Evolutionary conservation across 768 basidiomycete species (phyloP).

Genomic region (Boletus huronensis): DNA sequence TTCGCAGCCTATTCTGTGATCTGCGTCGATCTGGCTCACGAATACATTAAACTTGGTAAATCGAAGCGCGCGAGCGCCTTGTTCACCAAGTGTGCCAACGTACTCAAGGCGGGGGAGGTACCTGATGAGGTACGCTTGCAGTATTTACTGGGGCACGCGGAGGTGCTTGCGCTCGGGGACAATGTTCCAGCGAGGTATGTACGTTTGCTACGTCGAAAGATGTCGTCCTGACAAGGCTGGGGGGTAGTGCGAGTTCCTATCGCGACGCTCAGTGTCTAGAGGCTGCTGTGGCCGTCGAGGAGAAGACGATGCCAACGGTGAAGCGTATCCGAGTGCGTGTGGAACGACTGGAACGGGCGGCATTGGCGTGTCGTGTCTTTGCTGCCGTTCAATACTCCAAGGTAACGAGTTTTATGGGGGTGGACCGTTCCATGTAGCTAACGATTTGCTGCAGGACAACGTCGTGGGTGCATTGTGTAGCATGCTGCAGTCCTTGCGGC

Average conservation of each 20-base stretch:
- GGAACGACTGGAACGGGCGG: constrained; percentile 61
- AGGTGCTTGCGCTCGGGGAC: constrained; percentile 58
- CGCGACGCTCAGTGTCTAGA: constrained; percentile 55
- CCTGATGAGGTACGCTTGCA: constrained; percentile 51
- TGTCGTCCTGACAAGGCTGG: background rate
- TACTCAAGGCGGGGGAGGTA: constrained; percentile 41
- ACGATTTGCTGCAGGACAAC: constrained; percentile 49
- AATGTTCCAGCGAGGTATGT: constrained; percentile 58
- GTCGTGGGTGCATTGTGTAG: constrained; percentile 51
- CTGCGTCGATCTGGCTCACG: constrained; percentile 72
- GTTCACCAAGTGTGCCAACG: constrained; percentile 53
- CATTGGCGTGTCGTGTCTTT: constrained; percentile 67
- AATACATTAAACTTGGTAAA: constrained; percentile 79
- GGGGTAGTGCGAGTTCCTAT: constrained; percentile 49
- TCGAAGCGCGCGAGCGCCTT: constrained; percentile 60
- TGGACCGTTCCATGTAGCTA: background rate
- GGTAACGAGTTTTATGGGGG: constrained; percentile 40
- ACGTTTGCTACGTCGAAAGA: background rate
- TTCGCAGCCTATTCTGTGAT: constrained; percentile 54
- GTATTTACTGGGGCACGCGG: constrained; percentile 64
- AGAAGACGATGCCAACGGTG: constrained; percentile 47
- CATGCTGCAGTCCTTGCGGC: constrained; percentile 65
- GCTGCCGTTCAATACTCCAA: constrained; percentile 64
- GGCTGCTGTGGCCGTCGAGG: constrained; percentile 37
- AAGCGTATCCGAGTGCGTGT: constrained; percentile 60